Percentiles rank a stretch among this genome's conserved stretches.
phyloP scores from a whole-genome alignment of 345 rosid genomes.

The Zanthoxylum bungeanum region DNA sequence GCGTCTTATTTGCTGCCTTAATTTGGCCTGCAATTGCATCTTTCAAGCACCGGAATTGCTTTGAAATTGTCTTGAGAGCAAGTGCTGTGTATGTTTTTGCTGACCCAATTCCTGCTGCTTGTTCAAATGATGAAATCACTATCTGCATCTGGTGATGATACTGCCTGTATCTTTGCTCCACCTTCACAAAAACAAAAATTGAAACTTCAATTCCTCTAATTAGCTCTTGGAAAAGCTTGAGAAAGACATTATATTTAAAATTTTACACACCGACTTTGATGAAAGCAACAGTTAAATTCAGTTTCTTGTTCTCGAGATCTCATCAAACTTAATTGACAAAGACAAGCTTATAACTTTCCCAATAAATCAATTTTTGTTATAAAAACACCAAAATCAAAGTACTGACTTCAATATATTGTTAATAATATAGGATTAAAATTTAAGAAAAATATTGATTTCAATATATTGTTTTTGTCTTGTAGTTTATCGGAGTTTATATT shows the following conservation, averaged over 20 bases:
- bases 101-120: slow-evolving; percentile 81
- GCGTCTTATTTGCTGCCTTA: slow-evolving; percentile 72
- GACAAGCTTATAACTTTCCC: slow-evolving; percentile 16
- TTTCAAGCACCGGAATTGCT: slow-evolving; percentile 89
- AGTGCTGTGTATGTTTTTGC: slow-evolving; percentile 89
- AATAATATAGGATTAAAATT: no score
- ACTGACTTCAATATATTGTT: no score
- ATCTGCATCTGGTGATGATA: slow-evolving; percentile 96
- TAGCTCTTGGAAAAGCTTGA: neutral
- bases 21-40: slow-evolving; percentile 90
- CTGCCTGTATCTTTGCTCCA: slow-evolving; percentile 95
- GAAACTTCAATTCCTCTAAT: neutral
- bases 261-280: neutral
- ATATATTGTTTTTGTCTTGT: no score
- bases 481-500: no score
- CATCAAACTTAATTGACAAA: slow-evolving; percentile 16
- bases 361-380: slow-evolving; percentile 4
- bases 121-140: slow-evolving; percentile 83
- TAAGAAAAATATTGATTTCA: no score
- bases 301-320: slow-evolving; percentile 6
- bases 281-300: slow-evolving; percentile 12
- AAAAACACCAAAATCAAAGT: slow-evolving; percentile 8
- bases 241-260: neutral
- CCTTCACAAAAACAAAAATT: slow-evolving; percentile 36
- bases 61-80: slow-evolving; percentile 87